Evolutionary conservation across 2,329 filamentous ascomycete species (phyloP).

Genomic region (Byssochlamys sp.): DNA sequence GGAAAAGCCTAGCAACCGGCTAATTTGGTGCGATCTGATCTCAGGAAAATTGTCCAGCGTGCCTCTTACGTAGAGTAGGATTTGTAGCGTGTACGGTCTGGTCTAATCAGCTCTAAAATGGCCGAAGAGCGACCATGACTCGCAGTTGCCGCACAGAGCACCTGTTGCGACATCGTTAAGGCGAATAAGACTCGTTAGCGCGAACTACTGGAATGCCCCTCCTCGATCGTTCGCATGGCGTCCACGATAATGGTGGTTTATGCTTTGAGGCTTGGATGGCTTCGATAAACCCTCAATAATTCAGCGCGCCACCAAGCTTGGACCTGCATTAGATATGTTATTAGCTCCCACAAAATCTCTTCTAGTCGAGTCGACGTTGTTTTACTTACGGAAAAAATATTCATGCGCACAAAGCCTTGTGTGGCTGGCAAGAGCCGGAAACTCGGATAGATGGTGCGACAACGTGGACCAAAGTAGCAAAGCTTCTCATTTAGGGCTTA

Average conservation of each 20-base stretch:
- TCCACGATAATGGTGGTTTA: background rate
- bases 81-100: no score
- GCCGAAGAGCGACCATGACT: background rate
- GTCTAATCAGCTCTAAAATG: background rate
- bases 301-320: background rate
- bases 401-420: background rate
- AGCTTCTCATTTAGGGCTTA: background rate
- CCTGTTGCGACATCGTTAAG: background rate
- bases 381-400: background rate
- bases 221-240: background rate
- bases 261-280: background rate
- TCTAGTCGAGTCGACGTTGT: background rate
- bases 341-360: background rate
- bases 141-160: background rate
- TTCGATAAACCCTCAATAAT: background rate
- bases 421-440: background rate
- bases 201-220: background rate
- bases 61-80: background rate
- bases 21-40: background rate
- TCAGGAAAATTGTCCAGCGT: background rate
- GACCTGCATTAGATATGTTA: background rate
- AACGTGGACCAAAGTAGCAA: background rate
- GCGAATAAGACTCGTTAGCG: background rate
- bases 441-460: background rate
- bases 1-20: background rate